Conservation (phyloP, 148 eudicot genomes). For the Chenopodium album region DNA sequence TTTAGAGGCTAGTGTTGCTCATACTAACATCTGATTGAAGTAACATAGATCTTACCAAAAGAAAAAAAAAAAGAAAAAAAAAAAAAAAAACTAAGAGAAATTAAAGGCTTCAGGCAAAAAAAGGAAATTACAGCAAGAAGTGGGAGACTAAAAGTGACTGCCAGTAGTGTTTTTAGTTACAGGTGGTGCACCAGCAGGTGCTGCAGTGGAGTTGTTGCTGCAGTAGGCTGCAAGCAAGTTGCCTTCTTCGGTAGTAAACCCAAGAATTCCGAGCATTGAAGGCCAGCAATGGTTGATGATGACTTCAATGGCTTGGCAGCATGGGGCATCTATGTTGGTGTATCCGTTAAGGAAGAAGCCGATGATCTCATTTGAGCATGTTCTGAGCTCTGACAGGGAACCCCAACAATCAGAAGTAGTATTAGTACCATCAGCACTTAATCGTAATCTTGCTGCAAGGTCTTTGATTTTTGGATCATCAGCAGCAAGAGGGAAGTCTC, state of each 20-base stretch:
- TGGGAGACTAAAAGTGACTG: background rate
- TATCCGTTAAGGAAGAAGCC: slow-evolving; percentile 49
- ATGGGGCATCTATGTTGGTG: slow-evolving; percentile 40
- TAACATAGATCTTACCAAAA: background rate
- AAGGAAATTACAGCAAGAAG: background rate
- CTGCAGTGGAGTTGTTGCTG: slow-evolving; percentile 26
- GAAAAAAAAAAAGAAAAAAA: background rate
- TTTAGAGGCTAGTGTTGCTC: background rate
- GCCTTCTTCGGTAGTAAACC: slow-evolving; percentile 43
- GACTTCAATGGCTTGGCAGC: slow-evolving; percentile 44
- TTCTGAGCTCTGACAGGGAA: slow-evolving; percentile 44
- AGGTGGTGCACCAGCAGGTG: slow-evolving; percentile 19
- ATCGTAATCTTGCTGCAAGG: slow-evolving; percentile 13
- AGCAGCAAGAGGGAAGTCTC: slow-evolving; percentile 10
- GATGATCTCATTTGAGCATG: slow-evolving; percentile 53
- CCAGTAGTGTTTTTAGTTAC: background rate
- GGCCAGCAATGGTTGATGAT: slow-evolving; percentile 52
- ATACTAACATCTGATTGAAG: background rate
- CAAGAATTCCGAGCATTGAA: slow-evolving; percentile 45
- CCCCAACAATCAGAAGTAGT: slow-evolving; percentile 38
- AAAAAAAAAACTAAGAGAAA: background rate
- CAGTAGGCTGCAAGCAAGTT: slow-evolving; percentile 54
- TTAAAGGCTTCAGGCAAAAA: background rate
- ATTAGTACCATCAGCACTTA: background rate
- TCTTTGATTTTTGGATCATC: background rate